Evolutionary conservation across 2,329 filamentous ascomycete genomes (phyloP), one percentile per base, ranked within the genome.

Genomic region (Hymenoscyphus salicellus): DNA sequence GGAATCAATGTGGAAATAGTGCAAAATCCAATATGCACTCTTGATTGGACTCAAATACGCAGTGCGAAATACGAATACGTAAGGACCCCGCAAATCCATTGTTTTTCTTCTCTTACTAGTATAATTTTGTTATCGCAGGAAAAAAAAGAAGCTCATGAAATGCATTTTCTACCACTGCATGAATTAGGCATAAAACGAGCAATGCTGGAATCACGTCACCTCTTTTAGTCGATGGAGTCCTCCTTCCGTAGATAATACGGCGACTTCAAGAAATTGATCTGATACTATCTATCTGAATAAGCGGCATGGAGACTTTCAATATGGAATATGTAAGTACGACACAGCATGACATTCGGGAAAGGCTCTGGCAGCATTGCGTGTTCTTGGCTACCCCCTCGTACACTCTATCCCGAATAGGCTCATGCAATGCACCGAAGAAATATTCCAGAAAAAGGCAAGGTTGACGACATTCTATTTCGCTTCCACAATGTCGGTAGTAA

Each of bases 401-500:
- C 43, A 8, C 20, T 49, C n/a, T 23, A 20, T n/a, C 43, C 30
- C 41, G 14, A 63, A 55, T 38, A 59, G 20, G 46, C 46, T 7
- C 11, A 57, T 20, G 46, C 30, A 33, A 43, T 14, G 26, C 28
- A 30, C 43, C 32, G 28, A 30, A 57, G 14, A 26, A 30, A 58
- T 33, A 28, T 58, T 26, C 52, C 52, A 30, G n/a, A 30, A 33
- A 16, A 33, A n/a, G 55, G 23, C 23, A 52, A 38, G n/a, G 17
- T 33, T 26, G 20, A 23, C 23, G 56, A 33, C 17, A 58, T 55
- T 43, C 26, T 56, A 26, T 23, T 60, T 57, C 56, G 61, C 26
- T 55, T 61, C 63, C 63, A 38, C 11, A 26, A 57, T 62, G 63
- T 65, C 61, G 63, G 63, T 61, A 67, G 49, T 46, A 26, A 33